phyloP scores from a whole-genome alignment of 2,329 filamentous ascomycete genomes.

The Pseudogymnoascus destructans region DNA sequence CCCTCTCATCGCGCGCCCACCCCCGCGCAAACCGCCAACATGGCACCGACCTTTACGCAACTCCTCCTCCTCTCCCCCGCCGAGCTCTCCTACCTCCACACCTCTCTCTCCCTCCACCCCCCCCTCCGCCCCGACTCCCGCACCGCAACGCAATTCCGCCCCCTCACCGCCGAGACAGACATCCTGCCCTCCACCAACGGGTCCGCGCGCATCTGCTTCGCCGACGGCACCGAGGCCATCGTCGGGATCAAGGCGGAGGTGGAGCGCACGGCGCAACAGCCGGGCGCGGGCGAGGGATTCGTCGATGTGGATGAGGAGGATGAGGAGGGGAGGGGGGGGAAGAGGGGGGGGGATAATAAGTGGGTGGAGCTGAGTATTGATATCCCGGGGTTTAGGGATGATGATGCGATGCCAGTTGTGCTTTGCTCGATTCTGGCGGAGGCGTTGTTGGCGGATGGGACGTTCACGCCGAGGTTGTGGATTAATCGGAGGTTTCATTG shows the following conservation, averaged over 20 bases:
- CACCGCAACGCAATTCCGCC: slow-evolving; percentile 72
- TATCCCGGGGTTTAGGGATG: slow-evolving; percentile 80
- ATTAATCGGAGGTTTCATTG: slow-evolving; percentile 93
- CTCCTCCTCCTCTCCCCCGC: slow-evolving; percentile 78
- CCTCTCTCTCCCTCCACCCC: slow-evolving; percentile 65
- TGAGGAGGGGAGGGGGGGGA: slow-evolving; percentile 27
- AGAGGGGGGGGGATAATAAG: slow-evolving; percentile 39
- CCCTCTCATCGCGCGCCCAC: neutral
- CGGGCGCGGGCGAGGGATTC: slow-evolving; percentile 16
- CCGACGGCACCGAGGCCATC: slow-evolving; percentile 89
- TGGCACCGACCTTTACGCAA: slow-evolving; percentile 45
- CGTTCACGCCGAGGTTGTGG: slow-evolving; percentile 57
- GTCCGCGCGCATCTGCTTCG: slow-evolving; percentile 83
- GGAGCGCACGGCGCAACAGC: slow-evolving; percentile 46
- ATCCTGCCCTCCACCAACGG: slow-evolving; percentile 85
- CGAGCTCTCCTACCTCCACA: slow-evolving; percentile 90
- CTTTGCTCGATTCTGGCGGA: slow-evolving; percentile 79
- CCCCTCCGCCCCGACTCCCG: slow-evolving; percentile 86
- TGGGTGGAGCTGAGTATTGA: slow-evolving; percentile 91
- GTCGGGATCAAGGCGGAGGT: slow-evolving; percentile 94
- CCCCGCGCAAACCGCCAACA: slow-evolving; percentile 23
- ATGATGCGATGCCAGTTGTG: slow-evolving; percentile 81
- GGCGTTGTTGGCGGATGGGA: slow-evolving; percentile 62
- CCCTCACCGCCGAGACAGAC: slow-evolving; percentile 77
- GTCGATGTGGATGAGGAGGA: slow-evolving; percentile 28